Base-by-base conservation (phyloP, 176 grass and related monocot genomes). In the Elaeis guineensis region DNA sequence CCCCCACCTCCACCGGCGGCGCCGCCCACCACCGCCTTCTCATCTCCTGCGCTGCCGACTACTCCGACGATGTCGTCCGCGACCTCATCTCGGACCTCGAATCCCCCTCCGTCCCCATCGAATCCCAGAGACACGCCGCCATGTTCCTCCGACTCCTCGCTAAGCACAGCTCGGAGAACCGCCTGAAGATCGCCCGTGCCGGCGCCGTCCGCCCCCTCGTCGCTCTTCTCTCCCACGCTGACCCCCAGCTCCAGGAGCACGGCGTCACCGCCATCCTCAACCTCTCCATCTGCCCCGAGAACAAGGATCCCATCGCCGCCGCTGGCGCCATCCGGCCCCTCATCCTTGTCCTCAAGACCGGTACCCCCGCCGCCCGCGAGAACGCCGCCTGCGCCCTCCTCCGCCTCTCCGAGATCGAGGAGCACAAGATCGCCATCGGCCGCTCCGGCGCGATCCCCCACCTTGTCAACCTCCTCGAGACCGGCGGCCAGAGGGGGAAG, bases 241-340 rank as follows among this genome's bases (percentile, higher is more conserved):
- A 97, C 74, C 79, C 78, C 25, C 66, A 80, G 23, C 72, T 97
- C 19, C 87, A 91, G 71, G 91, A 96, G 70, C 84, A 96, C 65
- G 83, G 80, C 16, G 55, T 96, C 62, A 96, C 93, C 16, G 87
- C 87, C 58, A 79, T 97, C 57, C 75, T 97, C 50, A 92, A 97
- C 76, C 87, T 97, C 48, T 87, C 91, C 21, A 70, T 96, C 62
- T 90, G 91, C 71, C 83, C 90, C 23, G 91, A 87, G 71, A 96
- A 96, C 83, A 96, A 90, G 65, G 67, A 75, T 16, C 1, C 28
- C 39, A 75, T 96, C 72, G 80, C 74, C 11, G 78, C 74, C 51
- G 83, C 91, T 19, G 86, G 91, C 17, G 86, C 83, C 17, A 77
- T 90, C n/a, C 74, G 78, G 19, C 84, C 81, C 6, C 72, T 97